Percentiles rank a stretch among this genome's conserved stretches.
phyloP scores from a whole-genome alignment of 2,329 filamentous ascomycete species.

The Beauveria sp. region DNA sequence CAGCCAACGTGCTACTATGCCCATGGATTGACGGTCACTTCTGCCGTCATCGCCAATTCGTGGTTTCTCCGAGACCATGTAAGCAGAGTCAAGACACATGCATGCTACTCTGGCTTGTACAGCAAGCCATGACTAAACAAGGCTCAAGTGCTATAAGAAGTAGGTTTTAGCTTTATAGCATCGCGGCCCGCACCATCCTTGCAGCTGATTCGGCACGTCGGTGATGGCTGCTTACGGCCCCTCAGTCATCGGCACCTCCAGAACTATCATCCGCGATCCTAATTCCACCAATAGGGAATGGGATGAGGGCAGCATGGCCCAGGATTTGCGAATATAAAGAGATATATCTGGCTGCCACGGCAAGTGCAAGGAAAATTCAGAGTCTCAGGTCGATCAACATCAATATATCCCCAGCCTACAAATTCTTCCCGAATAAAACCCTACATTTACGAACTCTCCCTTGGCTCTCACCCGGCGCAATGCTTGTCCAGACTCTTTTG shows the following conservation, averaged over 20 bases:
- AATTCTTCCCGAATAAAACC: background rate
- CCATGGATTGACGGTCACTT: no score
- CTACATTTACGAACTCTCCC: background rate
- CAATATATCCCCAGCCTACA: no score
- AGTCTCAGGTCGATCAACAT: background rate
- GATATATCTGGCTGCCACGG: background rate
- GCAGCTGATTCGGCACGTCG: background rate
- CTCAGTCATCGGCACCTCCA: background rate
- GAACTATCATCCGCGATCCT: background rate
- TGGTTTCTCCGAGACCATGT: no score
- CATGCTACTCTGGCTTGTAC: no score
- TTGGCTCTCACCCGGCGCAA: background rate
- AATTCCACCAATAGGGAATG: slow-evolving; percentile 4
- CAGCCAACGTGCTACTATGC: no score
- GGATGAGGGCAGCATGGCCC: background rate
- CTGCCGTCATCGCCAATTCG: no score
- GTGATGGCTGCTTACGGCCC: background rate
- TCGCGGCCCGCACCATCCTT: background rate
- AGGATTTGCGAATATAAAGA: background rate
- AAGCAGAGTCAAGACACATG: no score
- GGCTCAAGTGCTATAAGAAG: background rate
- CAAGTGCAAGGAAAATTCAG: background rate
- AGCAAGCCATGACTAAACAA: no score
- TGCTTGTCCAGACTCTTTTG: slow-evolving; percentile 5
- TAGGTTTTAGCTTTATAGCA: background rate